These are phyloP conservation scores for Microsporum ferrugineum DNA, from an alignment of 2,329 filamentous ascomycete genomes.

Conservation along the genomic window DNA sequence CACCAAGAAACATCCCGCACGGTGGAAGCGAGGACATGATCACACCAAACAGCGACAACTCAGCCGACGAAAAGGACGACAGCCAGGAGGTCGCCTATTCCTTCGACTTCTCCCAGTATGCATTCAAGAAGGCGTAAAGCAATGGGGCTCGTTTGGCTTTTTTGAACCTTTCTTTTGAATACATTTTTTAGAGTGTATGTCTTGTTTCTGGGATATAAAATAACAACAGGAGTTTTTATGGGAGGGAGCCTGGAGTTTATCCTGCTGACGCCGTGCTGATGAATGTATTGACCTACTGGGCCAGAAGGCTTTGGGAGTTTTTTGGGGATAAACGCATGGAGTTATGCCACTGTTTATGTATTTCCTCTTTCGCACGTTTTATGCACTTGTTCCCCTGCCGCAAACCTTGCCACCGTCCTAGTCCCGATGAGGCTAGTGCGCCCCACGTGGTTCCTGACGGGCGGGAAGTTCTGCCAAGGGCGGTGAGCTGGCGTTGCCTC, in stretches of 20 bases:
- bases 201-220: not conserved
- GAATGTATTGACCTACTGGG: too few species aligned
- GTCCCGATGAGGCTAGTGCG: not conserved
- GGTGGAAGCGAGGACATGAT: conserved; percentile 43
- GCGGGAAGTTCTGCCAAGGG: conserved; percentile 16
- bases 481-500: conserved; percentile 21
- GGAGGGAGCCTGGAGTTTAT: not conserved
- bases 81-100: not conserved
- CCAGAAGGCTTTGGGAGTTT: too few species aligned
- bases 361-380: not conserved
- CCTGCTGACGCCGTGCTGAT: not conserved
- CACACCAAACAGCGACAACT: conserved; percentile 39
- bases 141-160: not conserved
- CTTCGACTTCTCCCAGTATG: conserved; percentile 11
- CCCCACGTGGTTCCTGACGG: not conserved
- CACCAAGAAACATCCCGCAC: not conserved
- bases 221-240: not conserved
- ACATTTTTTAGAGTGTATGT: not conserved
- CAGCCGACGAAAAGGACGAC: conserved; percentile 20
- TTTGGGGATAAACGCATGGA: not conserved
- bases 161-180: not conserved
- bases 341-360: not conserved
- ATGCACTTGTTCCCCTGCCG: not conserved
- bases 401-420: not conserved
- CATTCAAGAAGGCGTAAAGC: conserved; percentile 7